Base-by-base conservation (phyloP, 169 alveolate species). In the Blepharisma undulans region DNA sequence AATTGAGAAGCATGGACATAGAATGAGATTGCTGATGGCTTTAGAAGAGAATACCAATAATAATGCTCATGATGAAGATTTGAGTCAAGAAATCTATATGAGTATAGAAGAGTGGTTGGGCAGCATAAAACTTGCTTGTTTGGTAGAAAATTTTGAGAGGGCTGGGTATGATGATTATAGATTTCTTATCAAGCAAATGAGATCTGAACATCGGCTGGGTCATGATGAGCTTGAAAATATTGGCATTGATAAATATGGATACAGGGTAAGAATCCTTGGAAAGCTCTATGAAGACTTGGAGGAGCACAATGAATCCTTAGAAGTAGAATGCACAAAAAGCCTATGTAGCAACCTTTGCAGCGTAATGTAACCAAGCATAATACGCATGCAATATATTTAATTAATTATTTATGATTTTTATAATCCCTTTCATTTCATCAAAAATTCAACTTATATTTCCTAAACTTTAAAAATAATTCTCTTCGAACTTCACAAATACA, bases 91-190 rank as follows among this genome's bases (percentile, higher is more conserved):
- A 3, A 5, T 10, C 7, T 48, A 48, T 48, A 18, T 48, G 66
- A 48, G 66, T 5, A 48, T 79, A n/a, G 34, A 33, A 10, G 48
- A 79, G 25, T 79, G 87, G 19, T 7, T 79, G 25, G 25, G 66
- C 30, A 29, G 34, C 4, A 29, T 79, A 7, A 33, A 33, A 33
- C 34, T 79, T 25, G 87, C 29, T 30, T n/a, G 34, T 29, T 79
- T 29, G 6, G 6, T 30, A n/a, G 60, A 79, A 32, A 79, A 29
- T 25, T 79, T 79, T 79, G 87, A 79, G 16, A 25, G 10, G 14
- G 48, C 87, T 79, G 87, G 87, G 16, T 79, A 79, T 79, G 87
- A 79, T 29, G 87, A 79, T 79, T 79, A 25, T n/a, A 22, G 14
- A 21, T 30, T 79, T 79, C 66, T 79, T 21, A 33, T 79, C 66